A percentile compares a stretch with the other conserved stretches of the same genome.
These are phyloP conservation scores for Calonectria naviculata DNA, from an alignment of 2,329 filamentous ascomycete species.

Conservation along the genomic window DNA sequence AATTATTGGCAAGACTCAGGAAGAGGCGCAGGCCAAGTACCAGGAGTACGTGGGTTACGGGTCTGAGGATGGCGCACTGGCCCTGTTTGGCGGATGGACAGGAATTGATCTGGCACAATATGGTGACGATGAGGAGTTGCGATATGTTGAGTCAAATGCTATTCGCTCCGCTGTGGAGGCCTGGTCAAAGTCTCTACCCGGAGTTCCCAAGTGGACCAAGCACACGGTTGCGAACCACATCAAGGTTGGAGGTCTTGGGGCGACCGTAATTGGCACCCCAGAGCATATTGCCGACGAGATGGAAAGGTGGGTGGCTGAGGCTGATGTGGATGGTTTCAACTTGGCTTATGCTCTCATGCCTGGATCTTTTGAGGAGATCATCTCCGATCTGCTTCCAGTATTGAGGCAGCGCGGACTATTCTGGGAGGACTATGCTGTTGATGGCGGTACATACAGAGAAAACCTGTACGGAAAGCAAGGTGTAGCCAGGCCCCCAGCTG, in stretches of 20 bases:
- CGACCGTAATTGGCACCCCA: slow-evolving; percentile 44
- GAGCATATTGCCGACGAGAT: slow-evolving; percentile 46
- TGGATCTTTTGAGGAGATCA: slow-evolving; percentile 73
- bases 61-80: slow-evolving; percentile 70
- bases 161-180: slow-evolving; percentile 63
- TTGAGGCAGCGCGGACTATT: slow-evolving; percentile 67
- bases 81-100: slow-evolving; percentile 75
- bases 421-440: slow-evolving; percentile 59
- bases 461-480: slow-evolving; percentile 53
- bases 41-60: slow-evolving; percentile 66
- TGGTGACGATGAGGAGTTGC: slow-evolving; percentile 71
- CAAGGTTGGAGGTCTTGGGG: slow-evolving; percentile 45
- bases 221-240: slow-evolving; percentile 46
- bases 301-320: slow-evolving; percentile 57
- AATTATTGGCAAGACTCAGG: slow-evolving; percentile 69
- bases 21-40: slow-evolving; percentile 64
- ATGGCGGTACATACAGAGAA: slow-evolving; percentile 55
- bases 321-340: slow-evolving; percentile 70
- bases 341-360: slow-evolving; percentile 55
- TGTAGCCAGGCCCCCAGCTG: slow-evolving; percentile 45
- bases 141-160: slow-evolving; percentile 70
- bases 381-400: slow-evolving; percentile 72
- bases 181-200: slow-evolving; percentile 54
- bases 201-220: slow-evolving; percentile 37
- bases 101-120: slow-evolving; percentile 72